Percentiles rank a stretch among this genome's conserved stretches.
These are phyloP conservation scores for Coemansia sp. DNA, from an alignment of 192 early-diverging fungal species.

Conservation along the genomic window DNA sequence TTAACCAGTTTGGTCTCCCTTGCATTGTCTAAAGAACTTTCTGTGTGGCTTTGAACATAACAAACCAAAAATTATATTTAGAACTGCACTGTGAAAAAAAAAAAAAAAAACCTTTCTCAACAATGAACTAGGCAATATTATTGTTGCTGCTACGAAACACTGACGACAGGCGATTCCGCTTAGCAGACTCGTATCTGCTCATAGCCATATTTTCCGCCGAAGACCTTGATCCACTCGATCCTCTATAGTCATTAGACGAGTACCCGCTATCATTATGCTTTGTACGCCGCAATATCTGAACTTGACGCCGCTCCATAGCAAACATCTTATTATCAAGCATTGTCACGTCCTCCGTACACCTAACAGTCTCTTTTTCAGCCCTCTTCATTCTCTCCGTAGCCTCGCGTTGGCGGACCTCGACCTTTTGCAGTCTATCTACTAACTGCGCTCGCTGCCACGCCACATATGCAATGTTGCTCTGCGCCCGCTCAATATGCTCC, in stretches of 20 bases:
- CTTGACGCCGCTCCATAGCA: conserved; percentile 28
- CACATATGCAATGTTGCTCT: conserved; percentile 35
- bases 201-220: background rate
- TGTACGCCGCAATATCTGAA: conserved; percentile 21
- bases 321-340: conserved; percentile 36
- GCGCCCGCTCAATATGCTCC: conserved; percentile 22
- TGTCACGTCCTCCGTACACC: conserved; percentile 15
- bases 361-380: conserved; percentile 1
- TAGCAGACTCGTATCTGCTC: conserved; percentile 34
- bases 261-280: conserved; percentile 10
- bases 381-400: conserved; percentile 13
- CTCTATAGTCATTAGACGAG: background rate
- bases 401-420: conserved; percentile 20
- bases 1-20: background rate
- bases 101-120: too few species aligned
- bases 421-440: conserved; percentile 25
- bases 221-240: conserved; percentile 9
- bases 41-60: background rate
- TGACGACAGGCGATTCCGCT: conserved; percentile 29
- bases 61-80: background rate
- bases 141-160: conserved; percentile 22
- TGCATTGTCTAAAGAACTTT: background rate
- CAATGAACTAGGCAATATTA: background rate
- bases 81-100: background rate
- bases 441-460: conserved; percentile 37